These are phyloP conservation scores for Zoysia matrella DNA, from an alignment of 202 grass and related monocot genomes.

Conservation along the genomic window DNA sequence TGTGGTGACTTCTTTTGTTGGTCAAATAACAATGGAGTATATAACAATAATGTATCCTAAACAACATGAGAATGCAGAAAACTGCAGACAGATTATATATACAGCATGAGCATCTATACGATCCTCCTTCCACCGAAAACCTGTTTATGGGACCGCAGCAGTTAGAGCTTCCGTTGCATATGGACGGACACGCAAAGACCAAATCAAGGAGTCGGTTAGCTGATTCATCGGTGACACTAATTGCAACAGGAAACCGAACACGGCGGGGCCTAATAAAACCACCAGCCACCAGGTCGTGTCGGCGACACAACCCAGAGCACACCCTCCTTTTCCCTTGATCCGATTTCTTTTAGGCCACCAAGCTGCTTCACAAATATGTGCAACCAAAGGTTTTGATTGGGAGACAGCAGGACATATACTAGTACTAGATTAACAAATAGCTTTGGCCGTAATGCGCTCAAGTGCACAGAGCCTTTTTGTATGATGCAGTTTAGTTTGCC, in stretches of 20 bases:
- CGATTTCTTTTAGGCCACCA: slow-evolving; percentile 23
- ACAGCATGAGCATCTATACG: not conserved
- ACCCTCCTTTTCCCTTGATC: not conserved
- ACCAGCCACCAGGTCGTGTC: slow-evolving; percentile 36
- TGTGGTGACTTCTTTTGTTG: not conserved
- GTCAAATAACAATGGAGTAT: not conserved
- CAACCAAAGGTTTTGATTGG: slow-evolving; percentile 18
- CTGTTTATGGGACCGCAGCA: not conserved
- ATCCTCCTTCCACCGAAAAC: not conserved
- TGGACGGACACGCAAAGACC: slow-evolving; percentile 16
- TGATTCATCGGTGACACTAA: slow-evolving; percentile 50
- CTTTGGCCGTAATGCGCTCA: not conserved
- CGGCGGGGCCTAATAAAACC: slow-evolving; percentile 15
- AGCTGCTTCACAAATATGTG: not conserved
- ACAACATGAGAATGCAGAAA: not conserved
- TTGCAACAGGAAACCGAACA: slow-evolving; percentile 21
- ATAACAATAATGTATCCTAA: not conserved
- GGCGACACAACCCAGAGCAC: slow-evolving; percentile 3
- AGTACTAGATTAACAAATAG: slow-evolving; percentile 2
- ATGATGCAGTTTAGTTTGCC: slow-evolving; percentile 6
- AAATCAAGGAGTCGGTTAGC: slow-evolving; percentile 32
- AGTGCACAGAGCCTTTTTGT: slow-evolving; percentile 8
- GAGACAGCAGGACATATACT: not conserved
- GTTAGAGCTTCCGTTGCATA: slow-evolving; percentile 4
- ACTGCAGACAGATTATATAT: not conserved